Evolutionary conservation across 345 rosid genomes (phyloP).

Genomic region (Barbarea vulgaris): DNA sequence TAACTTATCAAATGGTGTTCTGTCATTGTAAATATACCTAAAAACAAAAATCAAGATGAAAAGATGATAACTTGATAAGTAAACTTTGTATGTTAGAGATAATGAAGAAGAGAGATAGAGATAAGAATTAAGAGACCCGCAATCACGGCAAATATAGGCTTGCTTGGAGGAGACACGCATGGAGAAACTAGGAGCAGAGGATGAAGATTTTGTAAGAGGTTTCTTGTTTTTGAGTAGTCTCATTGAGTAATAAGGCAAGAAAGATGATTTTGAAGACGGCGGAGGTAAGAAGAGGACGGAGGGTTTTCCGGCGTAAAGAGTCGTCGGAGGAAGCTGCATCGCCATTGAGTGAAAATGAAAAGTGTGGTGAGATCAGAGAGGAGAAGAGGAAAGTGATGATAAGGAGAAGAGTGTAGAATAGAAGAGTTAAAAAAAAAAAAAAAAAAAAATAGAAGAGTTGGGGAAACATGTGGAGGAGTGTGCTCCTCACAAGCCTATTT

Average conservation of each 20-base stretch:
- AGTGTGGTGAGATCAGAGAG: constrained; percentile 19
- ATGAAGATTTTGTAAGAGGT: constrained; percentile 23
- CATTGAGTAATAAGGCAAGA: constrained; percentile 53
- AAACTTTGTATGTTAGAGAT: neutral
- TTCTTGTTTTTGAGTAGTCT: constrained; percentile 33
- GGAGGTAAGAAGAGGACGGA: constrained; percentile 48
- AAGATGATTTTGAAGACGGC: constrained; percentile 46
- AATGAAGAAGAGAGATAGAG: neutral
- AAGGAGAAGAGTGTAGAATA: constrained; percentile 16
- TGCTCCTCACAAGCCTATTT: constrained; percentile 32
- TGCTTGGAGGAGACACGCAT: constrained; percentile 87
- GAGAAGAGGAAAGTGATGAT: constrained; percentile 30
- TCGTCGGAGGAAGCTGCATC: constrained; percentile 36
- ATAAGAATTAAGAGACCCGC: constrained; percentile 58
- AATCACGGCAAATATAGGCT: constrained; percentile 90
- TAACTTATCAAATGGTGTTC: constrained; percentile 82
- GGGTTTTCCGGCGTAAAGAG: constrained; percentile 18
- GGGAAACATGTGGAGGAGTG: constrained; percentile 33
- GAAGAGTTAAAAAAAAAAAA: no score
- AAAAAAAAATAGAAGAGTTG: neutral
- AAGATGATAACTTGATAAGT: neutral
- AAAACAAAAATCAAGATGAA: constrained; percentile 32
- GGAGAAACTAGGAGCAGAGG: constrained; percentile 58
- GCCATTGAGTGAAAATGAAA: constrained; percentile 46
- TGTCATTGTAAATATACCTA: constrained; percentile 88